Conservation (phyloP, 1,284 basidiomycete species). For the Amylostereum areolatum region DNA sequence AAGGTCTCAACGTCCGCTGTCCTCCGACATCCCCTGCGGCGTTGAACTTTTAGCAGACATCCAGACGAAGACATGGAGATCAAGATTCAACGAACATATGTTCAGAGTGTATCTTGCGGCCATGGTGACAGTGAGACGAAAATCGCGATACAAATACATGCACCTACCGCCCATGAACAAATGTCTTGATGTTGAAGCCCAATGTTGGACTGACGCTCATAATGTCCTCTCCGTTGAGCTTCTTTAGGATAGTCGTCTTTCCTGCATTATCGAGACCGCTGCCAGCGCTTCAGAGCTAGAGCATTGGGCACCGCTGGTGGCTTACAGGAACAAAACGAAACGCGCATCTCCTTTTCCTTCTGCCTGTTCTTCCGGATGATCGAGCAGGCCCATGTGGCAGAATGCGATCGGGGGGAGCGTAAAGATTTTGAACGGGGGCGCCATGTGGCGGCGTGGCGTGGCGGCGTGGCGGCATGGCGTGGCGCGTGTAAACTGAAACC, state of each 20-base stretch:
- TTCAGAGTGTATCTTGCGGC: conserved; percentile 81
- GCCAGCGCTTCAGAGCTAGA: conserved; percentile 4
- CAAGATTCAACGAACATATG: conserved; percentile 58
- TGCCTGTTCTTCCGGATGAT: conserved; percentile 96
- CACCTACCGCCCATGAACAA: conserved; percentile 81
- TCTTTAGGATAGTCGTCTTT: conserved; percentile 97
- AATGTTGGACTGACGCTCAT: conserved; percentile 87
- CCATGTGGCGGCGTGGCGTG: too few species aligned
- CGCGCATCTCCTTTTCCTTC: conserved; percentile 93
- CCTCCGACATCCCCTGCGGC: conserved; percentile 94
- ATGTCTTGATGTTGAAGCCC: conserved; percentile 98
- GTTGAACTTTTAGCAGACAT: too few species aligned
- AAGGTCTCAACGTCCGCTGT: conserved; percentile 90
- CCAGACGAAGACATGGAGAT: neutral
- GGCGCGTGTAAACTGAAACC: too few species aligned
- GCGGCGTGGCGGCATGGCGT: too few species aligned
- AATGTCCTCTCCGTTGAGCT: conserved; percentile 88
- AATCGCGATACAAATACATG: neutral
- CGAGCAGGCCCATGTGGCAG: conserved; percentile 79
- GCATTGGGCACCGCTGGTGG: neutral
- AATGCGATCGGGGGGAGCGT: neutral
- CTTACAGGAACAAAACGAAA: conserved; percentile 91
- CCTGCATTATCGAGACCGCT: conserved; percentile 99
- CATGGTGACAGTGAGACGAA: conserved; percentile 10
- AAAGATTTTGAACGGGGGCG: too few species aligned